Evolutionary conservation across 768 basidiomycete species (phyloP).

Genomic region (Sarcomyxa edulis): DNA sequence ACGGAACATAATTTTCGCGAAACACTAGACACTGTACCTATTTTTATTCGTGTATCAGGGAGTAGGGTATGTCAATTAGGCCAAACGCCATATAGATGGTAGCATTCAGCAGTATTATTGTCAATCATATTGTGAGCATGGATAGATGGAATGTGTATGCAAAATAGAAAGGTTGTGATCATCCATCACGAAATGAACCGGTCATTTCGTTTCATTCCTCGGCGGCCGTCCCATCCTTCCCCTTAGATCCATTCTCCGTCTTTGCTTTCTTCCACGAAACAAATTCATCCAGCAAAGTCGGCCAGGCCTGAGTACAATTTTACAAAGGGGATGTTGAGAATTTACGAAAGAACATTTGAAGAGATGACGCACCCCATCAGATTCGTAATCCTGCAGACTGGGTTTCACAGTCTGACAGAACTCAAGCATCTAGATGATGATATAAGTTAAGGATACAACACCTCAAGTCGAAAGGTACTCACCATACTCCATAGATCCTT

Average conservation of each 20-base stretch:
- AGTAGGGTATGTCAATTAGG: background rate
- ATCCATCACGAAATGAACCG: background rate
- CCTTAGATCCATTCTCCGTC: constrained; percentile 2
- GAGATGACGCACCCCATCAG: constrained; percentile 59
- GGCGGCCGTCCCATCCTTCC: background rate
- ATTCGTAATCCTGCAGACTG: constrained; percentile 62
- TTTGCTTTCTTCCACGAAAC: constrained; percentile 55
- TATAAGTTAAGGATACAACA: background rate
- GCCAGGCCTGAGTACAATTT: constrained; percentile 58
- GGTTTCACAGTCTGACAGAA: constrained; percentile 63
- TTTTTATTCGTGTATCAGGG: background rate
- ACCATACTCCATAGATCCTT: constrained; percentile 89
- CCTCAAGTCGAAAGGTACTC: constrained; percentile 12
- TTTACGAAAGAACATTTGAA: constrained; percentile 2
- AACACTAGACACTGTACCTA: no score
- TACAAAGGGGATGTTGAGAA: constrained; percentile 2
- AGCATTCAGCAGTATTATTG: no score
- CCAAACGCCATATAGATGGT: no score
- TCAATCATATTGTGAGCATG: no score
- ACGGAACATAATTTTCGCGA: no score
- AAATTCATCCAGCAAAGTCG: constrained; percentile 77
- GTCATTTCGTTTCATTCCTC: background rate
- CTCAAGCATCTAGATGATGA: constrained; percentile 56
- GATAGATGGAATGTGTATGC: no score
- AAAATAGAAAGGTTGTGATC: no score